A percentile compares a stretch with the other conserved stretches of the same genome.
Conservation (phyloP, 1,284 basidiomycete species). For the Quambalaria eucalypti region DNA sequence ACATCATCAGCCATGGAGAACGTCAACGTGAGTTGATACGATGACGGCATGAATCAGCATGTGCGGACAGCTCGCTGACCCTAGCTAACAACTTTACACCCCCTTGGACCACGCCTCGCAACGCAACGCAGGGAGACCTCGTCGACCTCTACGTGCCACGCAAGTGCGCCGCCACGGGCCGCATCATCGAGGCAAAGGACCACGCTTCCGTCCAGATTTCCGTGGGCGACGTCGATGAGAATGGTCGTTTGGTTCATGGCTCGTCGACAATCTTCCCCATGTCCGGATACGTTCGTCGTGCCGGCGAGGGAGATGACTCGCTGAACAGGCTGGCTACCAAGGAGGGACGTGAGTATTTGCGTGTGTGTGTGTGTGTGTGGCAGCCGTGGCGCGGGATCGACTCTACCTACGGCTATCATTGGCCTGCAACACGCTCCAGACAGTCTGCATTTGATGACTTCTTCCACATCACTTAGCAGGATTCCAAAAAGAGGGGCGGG, state of each 20-base stretch:
- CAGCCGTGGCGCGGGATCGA: background rate
- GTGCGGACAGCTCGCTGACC: background rate
- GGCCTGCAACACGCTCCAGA: constrained; percentile 26
- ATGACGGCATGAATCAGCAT: background rate
- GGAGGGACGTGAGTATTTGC: constrained; percentile 70
- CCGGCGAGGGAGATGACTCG: constrained; percentile 94
- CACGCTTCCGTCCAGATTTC: constrained; percentile 96
- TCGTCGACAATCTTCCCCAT: constrained; percentile 81
- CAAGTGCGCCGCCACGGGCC: constrained; percentile 75
- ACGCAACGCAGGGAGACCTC: constrained; percentile 68
- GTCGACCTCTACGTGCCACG: constrained; percentile 99
- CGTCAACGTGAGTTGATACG: constrained; percentile 11
- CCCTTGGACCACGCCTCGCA: background rate
- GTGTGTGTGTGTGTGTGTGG: background rate
- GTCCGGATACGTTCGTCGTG: constrained; percentile 83
- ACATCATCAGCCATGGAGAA: constrained; percentile 9
- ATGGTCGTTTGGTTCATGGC: constrained; percentile 76
- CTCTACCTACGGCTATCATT: background rate
- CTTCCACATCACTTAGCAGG: constrained; percentile 26
- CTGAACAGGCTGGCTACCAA: constrained; percentile 92
- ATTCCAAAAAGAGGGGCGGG: constrained; percentile 25
- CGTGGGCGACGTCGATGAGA: constrained; percentile 86
- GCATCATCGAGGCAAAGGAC: constrained; percentile 95
- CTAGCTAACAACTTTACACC: background rate
- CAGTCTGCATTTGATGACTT: constrained; percentile 37